Evolutionary conservation across 2,329 filamentous ascomycete genomes (phyloP).

Genomic region (Magnaporthiopsis incrustans): DNA sequence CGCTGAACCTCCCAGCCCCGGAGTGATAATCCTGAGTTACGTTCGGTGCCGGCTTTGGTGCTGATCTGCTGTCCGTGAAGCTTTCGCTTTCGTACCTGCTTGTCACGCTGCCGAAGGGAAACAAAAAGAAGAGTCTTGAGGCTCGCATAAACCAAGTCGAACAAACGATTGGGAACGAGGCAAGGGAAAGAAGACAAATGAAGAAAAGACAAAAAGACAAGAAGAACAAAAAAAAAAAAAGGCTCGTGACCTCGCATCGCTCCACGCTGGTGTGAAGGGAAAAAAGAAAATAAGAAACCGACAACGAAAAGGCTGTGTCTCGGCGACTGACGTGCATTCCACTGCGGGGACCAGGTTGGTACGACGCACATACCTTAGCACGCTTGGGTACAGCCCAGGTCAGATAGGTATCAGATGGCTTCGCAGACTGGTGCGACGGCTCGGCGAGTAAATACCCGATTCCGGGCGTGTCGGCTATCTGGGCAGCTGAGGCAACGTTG

Average conservation of each 20-base stretch:
- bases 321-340: not conserved
- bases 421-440: not conserved
- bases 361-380: not conserved
- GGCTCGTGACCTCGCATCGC: not conserved
- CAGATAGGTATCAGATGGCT: not conserved
- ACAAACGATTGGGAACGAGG: too few relatives aligned
- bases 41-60: too few relatives aligned
- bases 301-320: not conserved
- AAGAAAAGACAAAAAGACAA: not conserved
- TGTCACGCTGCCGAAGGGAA: too few relatives aligned
- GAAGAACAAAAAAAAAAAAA: not conserved
- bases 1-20: too few relatives aligned
- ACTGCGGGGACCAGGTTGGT: not conserved
- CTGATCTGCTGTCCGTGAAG: too few relatives aligned
- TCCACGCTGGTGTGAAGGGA: not conserved
- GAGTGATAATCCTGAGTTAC: too few relatives aligned
- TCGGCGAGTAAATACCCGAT: not conserved
- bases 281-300: too few relatives aligned
- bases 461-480: not conserved
- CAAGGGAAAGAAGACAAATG: too few relatives aligned
- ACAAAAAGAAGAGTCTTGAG: too few relatives aligned
- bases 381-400: not conserved
- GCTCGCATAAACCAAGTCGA: too few relatives aligned
- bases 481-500: not conserved
- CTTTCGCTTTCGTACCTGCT: too few relatives aligned